Evolutionary conservation across 208 protist genomes (phyloP).

Genomic region (Wallacemonas rigidus): DNA sequence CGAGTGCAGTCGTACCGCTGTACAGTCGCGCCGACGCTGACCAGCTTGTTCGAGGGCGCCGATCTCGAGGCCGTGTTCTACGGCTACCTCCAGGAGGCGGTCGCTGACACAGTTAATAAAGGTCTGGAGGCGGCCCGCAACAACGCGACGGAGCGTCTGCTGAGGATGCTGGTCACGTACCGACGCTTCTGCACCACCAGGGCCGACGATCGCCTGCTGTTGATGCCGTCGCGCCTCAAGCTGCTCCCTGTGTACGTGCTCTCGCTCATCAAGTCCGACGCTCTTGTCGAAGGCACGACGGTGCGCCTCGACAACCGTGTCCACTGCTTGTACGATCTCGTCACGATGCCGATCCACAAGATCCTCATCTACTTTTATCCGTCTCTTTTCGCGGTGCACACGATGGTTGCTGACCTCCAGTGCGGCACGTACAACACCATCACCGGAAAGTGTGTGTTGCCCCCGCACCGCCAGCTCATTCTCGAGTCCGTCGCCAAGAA

Average conservation of each 20-base stretch:
- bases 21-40: slow-evolving; percentile 49
- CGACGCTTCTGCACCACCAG: slow-evolving; percentile 66
- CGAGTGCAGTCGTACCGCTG: slow-evolving; percentile 85
- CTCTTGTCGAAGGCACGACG: slow-evolving; percentile 73
- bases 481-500: slow-evolving; percentile 67
- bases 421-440: slow-evolving; percentile 49
- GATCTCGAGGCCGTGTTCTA: slow-evolving; percentile 87
- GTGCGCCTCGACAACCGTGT: slow-evolving; percentile 84
- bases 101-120: slow-evolving; percentile 77
- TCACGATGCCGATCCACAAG: slow-evolving; percentile 68
- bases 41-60: slow-evolving; percentile 64
- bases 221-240: slow-evolving; percentile 93
- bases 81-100: slow-evolving; percentile 53
- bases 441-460: slow-evolving; percentile 65
- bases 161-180: slow-evolving; percentile 83
- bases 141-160: slow-evolving; percentile 45
- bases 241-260: slow-evolving; percentile 90
- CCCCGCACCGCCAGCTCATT: slow-evolving; percentile 60
- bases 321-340: slow-evolving; percentile 70
- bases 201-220: slow-evolving; percentile 48
- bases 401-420: slow-evolving; percentile 37
- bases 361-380: slow-evolving; percentile 87
- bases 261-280: slow-evolving; percentile 81
- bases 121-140: slow-evolving; percentile 63
- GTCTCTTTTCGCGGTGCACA: slow-evolving; percentile 74